These are phyloP conservation scores for Hymenoscyphus occultus DNA, from an alignment of 2,329 filamentous ascomycete genomes.

Conservation along the genomic window DNA sequence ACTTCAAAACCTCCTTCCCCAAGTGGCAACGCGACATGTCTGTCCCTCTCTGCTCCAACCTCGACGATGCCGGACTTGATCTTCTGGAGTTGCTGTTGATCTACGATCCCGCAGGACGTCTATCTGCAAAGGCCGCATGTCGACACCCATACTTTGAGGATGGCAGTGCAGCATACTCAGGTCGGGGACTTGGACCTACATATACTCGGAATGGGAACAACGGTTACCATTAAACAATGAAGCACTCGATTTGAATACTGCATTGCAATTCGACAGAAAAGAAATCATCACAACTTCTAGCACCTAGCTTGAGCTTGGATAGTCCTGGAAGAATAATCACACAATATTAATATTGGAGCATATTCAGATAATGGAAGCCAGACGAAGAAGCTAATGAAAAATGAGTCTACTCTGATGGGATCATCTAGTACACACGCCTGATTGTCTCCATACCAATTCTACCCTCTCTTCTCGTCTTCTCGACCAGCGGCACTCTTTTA, in stretches of 20 bases:
- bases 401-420: background rate
- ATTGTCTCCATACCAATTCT: constrained; percentile 6
- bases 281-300: constrained; percentile 24
- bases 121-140: constrained; percentile 85
- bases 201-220: constrained; percentile 33
- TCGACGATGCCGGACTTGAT: constrained; percentile 70
- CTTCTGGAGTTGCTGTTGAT: constrained; percentile 70
- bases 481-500: background rate
- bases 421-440: background rate
- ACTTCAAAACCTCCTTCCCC: constrained; percentile 89
- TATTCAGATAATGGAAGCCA: background rate
- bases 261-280: constrained; percentile 17
- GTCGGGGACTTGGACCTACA: constrained; percentile 34
- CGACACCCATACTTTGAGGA: constrained; percentile 75
- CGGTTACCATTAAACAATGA: constrained; percentile 31
- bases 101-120: constrained; percentile 81
- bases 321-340: constrained; percentile 14
- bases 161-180: constrained; percentile 37
- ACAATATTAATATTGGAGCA: background rate
- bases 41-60: constrained; percentile 63
- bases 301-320: constrained; percentile 28
- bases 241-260: constrained; percentile 10
- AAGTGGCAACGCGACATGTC: constrained; percentile 78
- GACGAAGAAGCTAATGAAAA: constrained; percentile 3
- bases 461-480: constrained; percentile 3